These are phyloP conservation scores for Rhipidocladum racemiflorum DNA, from an alignment of 176 grass and related monocot species.

Conservation along the genomic window DNA sequence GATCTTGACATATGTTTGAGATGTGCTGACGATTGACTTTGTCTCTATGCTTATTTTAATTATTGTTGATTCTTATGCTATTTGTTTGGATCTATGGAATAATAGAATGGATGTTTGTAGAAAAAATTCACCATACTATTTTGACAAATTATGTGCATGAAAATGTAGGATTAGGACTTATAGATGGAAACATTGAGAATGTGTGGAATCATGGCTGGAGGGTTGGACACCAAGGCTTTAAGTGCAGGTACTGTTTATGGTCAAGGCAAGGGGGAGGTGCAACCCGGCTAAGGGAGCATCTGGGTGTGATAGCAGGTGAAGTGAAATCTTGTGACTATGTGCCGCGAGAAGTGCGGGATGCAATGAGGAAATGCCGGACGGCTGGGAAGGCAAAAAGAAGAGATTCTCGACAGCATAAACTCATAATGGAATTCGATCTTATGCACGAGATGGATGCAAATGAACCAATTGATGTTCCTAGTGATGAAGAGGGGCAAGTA, in stretches of 20 bases:
- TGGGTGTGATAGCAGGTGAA: neutral
- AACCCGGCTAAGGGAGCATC: neutral
- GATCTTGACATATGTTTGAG: neutral
- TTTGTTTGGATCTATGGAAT: no score
- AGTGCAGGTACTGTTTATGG: neutral
- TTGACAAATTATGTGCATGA: no score
- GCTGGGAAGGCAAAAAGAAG: neutral
- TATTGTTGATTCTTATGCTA: no score
- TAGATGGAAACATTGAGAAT: no score
- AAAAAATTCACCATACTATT: no score
- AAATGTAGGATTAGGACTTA: no score
- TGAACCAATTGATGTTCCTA: no score
- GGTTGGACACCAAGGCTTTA: neutral
- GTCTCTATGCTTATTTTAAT: neutral
- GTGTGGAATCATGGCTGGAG: no score
- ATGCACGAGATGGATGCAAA: no score
- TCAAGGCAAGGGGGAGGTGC: neutral
- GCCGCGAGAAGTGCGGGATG: neutral
- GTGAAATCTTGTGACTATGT: neutral
- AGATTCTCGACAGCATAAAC: no score
- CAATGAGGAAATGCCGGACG: neutral
- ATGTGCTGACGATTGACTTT: neutral
- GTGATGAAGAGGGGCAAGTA: neutral
- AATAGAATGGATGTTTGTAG: no score
- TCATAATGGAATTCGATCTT: no score